Conservation (phyloP, 495 filamentous ascomycete genomes). For the Staphylotrichum longicolle region DNA sequence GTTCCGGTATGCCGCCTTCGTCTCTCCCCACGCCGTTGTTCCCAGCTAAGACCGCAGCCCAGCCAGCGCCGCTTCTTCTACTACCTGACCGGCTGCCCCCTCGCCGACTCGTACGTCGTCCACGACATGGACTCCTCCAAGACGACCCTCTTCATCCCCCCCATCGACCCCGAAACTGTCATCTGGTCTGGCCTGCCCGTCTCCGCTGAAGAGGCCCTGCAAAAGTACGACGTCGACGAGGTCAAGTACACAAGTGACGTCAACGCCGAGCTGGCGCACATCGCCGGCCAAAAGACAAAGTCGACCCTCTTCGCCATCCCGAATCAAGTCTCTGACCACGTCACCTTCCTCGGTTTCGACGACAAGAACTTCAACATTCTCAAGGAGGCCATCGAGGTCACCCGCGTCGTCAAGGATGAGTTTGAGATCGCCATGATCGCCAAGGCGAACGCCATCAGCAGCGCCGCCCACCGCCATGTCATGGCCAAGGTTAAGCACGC, state of each 20-base stretch:
- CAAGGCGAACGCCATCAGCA: slow-evolving; percentile 78
- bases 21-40: neutral
- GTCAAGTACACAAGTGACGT: slow-evolving; percentile 68
- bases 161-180: slow-evolving; percentile 82
- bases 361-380: slow-evolving; percentile 59
- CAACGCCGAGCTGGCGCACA: slow-evolving; percentile 57
- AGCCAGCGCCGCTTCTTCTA: slow-evolving; percentile 91
- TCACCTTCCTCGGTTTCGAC: slow-evolving; percentile 63
- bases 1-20: slow-evolving; percentile 60
- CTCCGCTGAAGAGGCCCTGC: slow-evolving; percentile 65
- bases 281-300: slow-evolving; percentile 44
- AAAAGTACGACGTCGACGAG: slow-evolving; percentile 79
- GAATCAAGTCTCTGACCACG: slow-evolving; percentile 62
- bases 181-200: slow-evolving; percentile 93
- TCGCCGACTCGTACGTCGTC: slow-evolving; percentile 76
- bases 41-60: slow-evolving; percentile 23
- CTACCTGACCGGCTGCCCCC: slow-evolving; percentile 85
- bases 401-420: slow-evolving; percentile 75
- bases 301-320: slow-evolving; percentile 66
- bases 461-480: slow-evolving; percentile 70
- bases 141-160: slow-evolving; percentile 89
- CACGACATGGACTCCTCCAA: slow-evolving; percentile 72
- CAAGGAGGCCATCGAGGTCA: slow-evolving; percentile 73
- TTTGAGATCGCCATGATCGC: slow-evolving; percentile 82
- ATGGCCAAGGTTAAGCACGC: slow-evolving; percentile 63